phyloP scores from a whole-genome alignment of 108 stramenopile genomes.

The Pseudonitzschia multistriata region DNA sequence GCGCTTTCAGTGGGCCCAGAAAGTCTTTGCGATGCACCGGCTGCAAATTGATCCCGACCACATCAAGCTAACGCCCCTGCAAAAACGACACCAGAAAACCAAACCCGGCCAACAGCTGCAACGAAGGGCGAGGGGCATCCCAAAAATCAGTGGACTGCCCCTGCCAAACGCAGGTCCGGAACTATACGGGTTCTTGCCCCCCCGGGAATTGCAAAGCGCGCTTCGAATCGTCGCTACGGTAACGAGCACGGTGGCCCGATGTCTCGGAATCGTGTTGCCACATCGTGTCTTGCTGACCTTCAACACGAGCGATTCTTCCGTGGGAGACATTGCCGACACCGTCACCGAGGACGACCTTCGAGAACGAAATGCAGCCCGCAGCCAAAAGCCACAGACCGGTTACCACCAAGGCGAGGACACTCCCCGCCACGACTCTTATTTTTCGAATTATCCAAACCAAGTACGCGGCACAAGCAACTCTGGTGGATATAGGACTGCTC shows the following conservation, averaged over 20 bases:
- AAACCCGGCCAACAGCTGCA: conserved; percentile 9
- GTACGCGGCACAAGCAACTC: not conserved
- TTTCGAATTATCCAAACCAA: not conserved
- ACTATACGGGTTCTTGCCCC: conserved; percentile 73
- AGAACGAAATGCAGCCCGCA: not conserved
- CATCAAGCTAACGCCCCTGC: conserved; percentile 20
- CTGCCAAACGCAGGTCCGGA: conserved; percentile 81
- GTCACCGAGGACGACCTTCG: conserved; percentile 6
- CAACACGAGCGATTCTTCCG: conserved; percentile 2
- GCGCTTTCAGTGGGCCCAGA: conserved; percentile 66
- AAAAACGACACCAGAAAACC: conserved; percentile 16
- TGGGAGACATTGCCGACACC: conserved; percentile 29
- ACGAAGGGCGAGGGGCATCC: conserved; percentile 61
- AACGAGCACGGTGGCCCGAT: conserved; percentile 64
- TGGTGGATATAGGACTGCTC: not conserved
- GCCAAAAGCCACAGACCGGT: not conserved
- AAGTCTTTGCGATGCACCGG: conserved; percentile 72
- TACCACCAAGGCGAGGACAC: not conserved
- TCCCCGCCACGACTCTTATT: not conserved
- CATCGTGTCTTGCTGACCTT: conserved; percentile 66
- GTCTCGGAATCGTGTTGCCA: conserved; percentile 72
- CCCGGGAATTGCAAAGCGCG: conserved; percentile 62
- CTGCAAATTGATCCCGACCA: conserved; percentile 59
- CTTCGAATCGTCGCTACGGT: conserved; percentile 72
- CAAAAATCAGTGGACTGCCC: conserved; percentile 76